Evolutionary conservation across 768 basidiomycete genomes (phyloP).

Genomic region (Boletus barrowsii): DNA sequence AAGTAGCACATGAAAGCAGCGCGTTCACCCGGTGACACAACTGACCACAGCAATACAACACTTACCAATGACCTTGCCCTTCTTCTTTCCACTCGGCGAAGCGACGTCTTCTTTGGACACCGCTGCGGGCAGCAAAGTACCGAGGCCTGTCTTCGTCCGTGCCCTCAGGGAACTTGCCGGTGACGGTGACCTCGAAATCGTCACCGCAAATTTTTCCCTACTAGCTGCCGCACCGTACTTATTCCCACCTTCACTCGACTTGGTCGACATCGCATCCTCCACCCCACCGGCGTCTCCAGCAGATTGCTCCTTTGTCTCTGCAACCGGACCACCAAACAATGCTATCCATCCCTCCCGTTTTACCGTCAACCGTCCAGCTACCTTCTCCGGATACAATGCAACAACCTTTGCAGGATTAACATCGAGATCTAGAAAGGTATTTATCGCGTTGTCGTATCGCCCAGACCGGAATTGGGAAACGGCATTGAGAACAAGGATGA

Average conservation of each 20-base stretch:
- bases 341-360: constrained; percentile 72
- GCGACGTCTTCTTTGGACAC: constrained; percentile 55
- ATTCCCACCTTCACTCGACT: constrained; percentile 25
- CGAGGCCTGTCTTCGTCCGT: constrained; percentile 54
- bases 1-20: neutral
- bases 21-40: neutral
- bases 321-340: constrained; percentile 74
- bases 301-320: constrained; percentile 10
- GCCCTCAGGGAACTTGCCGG: constrained; percentile 45
- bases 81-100: constrained; percentile 44
- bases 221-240: constrained; percentile 19
- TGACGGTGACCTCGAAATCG: constrained; percentile 31
- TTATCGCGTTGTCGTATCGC: constrained; percentile 75
- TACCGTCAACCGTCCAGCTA: constrained; percentile 76
- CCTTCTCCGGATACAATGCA: constrained; percentile 77
- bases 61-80: constrained; percentile 30
- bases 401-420: constrained; percentile 93
- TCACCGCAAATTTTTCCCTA: constrained; percentile 18
- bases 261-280: constrained; percentile 29
- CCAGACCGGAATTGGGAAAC: constrained; percentile 70
- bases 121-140: constrained; percentile 39
- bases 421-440: constrained; percentile 84
- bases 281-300: neutral
- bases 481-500: constrained; percentile 71
- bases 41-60: constrained; percentile 24